Base-by-base conservation (phyloP, 768 basidiomycete genomes). In the Clitopilus passeckerianus region DNA sequence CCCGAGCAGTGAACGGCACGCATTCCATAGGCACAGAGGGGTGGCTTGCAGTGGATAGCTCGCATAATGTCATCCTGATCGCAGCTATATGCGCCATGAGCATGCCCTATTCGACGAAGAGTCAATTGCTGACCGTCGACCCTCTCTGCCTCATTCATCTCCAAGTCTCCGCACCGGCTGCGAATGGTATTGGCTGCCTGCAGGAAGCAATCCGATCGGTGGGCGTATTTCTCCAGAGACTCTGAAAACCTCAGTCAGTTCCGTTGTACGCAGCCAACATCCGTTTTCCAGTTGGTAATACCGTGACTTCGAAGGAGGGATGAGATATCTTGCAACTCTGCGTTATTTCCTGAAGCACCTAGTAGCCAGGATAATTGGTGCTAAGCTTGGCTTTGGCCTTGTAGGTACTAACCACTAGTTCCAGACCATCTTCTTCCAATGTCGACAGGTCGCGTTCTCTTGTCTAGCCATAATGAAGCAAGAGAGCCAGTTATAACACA, bases 11-110 rank as follows among this genome's bases (percentile, higher is more conserved):
- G 66, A 80, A 80, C 0, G 72, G 60, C 6, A 64, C 66, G 60
- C 90, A 91, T 73, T 91, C 90, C 64, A 89, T 72, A 2, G 90
- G 90, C 16, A 82, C 71, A 1, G 86, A 78, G 68, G 87, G 79
- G 64, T 87, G 84, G 56, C 80, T 80, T 18, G 88, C 90, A 1
- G 89, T 91, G 18, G 84, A 82, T n/a, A 91, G 73, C 71, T 91
- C 90, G 68, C 90, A 91, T 41, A 91, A 74, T 1, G 90, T 91
- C 85, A 91, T 86, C 5, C 82, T 79, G 53, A 91, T 89, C 1
- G 90, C 87, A 65, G 83, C 90, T 91, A 58, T 20, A 37, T 4
- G 33, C 7, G 57, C 34, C 53, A n/a, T 20, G 34, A 52, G 16
- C 56, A 33, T 22, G n/a, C n/a, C n/a, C n/a, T n/a, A n/a, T n/a